phyloP scores from a whole-genome alignment of 768 basidiomycete species.

The Vararia minispora region DNA sequence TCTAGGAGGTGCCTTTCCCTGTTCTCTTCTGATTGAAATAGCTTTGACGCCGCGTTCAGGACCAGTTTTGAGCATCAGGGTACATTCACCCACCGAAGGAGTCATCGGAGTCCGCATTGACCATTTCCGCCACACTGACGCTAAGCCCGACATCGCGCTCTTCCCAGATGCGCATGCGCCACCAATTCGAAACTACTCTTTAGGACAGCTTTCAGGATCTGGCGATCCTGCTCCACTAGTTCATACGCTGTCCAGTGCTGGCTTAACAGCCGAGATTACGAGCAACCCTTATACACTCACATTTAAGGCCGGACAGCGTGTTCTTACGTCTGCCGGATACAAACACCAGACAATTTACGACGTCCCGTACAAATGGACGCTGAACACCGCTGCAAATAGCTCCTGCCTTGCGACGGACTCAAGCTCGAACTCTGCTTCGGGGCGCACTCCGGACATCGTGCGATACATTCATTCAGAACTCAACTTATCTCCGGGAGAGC shows the following conservation, averaged over 20 bases:
- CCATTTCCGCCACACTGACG: slow-evolving; percentile 35
- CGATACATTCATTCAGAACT: slow-evolving; percentile 49
- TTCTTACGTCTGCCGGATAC: slow-evolving; percentile 37
- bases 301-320: slow-evolving; percentile 40
- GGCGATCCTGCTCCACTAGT: slow-evolving; percentile 19
- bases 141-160: slow-evolving; percentile 39
- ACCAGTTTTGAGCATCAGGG: slow-evolving; percentile 37
- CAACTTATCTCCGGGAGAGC: slow-evolving; percentile 56
- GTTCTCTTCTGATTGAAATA: slow-evolving; percentile 8
- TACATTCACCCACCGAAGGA: slow-evolving; percentile 44
- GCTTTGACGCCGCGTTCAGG: slow-evolving; percentile 21
- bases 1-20: slow-evolving; percentile 32
- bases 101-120: slow-evolving; percentile 47
- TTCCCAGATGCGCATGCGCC: slow-evolving; percentile 54
- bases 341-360: slow-evolving; percentile 47
- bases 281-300: slow-evolving; percentile 51
- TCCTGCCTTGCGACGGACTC: slow-evolving; percentile 47
- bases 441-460: slow-evolving; percentile 28
- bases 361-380: slow-evolving; percentile 44
- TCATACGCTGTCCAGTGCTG: slow-evolving; percentile 32
- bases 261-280: slow-evolving; percentile 42
- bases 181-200: slow-evolving; percentile 31
- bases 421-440: slow-evolving; percentile 45
- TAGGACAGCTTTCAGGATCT: slow-evolving; percentile 23
- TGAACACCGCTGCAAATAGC: slow-evolving; percentile 36